Evolutionary conservation across 2,329 filamentous ascomycete species (phyloP).

Genomic region (Aspergillus vadensis): DNA sequence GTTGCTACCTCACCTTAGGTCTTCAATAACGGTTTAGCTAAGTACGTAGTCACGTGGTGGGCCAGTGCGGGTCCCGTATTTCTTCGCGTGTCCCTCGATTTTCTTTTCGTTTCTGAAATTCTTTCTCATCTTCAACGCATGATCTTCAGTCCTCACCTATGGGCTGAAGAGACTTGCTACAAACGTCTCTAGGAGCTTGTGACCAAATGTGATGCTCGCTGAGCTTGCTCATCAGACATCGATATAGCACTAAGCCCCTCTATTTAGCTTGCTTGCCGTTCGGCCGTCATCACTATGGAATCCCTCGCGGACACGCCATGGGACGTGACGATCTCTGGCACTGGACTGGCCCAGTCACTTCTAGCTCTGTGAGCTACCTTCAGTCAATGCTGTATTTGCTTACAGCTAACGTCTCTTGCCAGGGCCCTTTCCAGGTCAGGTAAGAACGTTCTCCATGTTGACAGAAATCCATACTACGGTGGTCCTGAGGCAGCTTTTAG

Average conservation of each 20-base stretch:
- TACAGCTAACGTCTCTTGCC: constrained; percentile 58
- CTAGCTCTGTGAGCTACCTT: constrained; percentile 66
- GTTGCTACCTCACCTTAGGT: not conserved
- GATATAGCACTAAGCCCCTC: constrained; percentile 23
- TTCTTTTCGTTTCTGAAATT: constrained; percentile 14
- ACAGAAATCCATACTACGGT: constrained; percentile 86
- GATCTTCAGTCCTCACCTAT: constrained; percentile 20
- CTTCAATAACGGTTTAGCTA: not conserved
- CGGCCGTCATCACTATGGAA: constrained; percentile 59
- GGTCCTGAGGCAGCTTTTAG: constrained; percentile 82
- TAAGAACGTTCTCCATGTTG: constrained; percentile 88
- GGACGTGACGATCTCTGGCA: constrained; percentile 79
- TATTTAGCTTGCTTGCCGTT: constrained; percentile 20
- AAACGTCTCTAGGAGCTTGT: constrained; percentile 17
- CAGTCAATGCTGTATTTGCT: constrained; percentile 17
- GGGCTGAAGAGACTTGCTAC: constrained; percentile 18
- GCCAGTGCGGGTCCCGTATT: constrained; percentile 22
- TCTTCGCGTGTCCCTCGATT: constrained; percentile 21
- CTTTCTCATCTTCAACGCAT: constrained; percentile 15
- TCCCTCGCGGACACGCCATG: constrained; percentile 71
- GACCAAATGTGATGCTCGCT: constrained; percentile 28
- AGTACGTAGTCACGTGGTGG: constrained; percentile 21
- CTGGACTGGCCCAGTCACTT: constrained; percentile 75
- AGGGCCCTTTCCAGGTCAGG: constrained; percentile 90
- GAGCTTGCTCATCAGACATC: constrained; percentile 17